Base-by-base conservation (phyloP, 192 early-diverging fungal genomes). In the Glomus cerebriforme region DNA sequence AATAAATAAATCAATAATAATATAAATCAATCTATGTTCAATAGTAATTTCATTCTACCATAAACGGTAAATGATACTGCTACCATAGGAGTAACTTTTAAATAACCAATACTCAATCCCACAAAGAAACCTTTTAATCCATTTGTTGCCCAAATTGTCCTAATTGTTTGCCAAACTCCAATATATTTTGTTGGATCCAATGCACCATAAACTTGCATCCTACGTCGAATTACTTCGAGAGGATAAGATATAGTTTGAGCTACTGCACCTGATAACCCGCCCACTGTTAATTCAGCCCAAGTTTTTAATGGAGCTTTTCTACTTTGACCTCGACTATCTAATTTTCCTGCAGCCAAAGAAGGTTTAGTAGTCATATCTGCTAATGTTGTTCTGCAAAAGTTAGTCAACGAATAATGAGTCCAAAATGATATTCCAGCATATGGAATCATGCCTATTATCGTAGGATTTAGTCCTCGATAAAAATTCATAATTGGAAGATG, bases 351-450 rank as follows among this genome's bases (percentile, higher is more conserved):
- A 54, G 54, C 70, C 31, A 73, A 63, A 5, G 79, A 73, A 72
- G 83, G 58, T 64, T 75, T n/a, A 27, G 73, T 59, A 62, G 81
- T 64, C 79, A 60, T 5, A 78, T 86, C 79, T 60, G 79, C 64
- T 27, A 87, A 54, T 63, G 83, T 67, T 15, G 86, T 81, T 17
- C 90, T 88, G 59, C 88, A 88, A 83, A 92, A 81, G 17, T 90
- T 79, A 64, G 88, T 92, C 31, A 95, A 45, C 10, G 86, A 84
- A 82, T 96, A 92, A 83, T 99, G 94, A n/a, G 90, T 92, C 79
- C 93, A 90, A 83, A 99, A 99, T 13, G 95, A 95, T 1, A 95
- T 95, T 43, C 98, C 98, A 24, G 96, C 98, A 79, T 99, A 99
- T 4, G 98, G 98, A 24, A 98, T 89, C 88, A 99, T 99, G 12